Conservation (phyloP, 176 grass and related monocot species). For the Aechmea fasciata region DNA sequence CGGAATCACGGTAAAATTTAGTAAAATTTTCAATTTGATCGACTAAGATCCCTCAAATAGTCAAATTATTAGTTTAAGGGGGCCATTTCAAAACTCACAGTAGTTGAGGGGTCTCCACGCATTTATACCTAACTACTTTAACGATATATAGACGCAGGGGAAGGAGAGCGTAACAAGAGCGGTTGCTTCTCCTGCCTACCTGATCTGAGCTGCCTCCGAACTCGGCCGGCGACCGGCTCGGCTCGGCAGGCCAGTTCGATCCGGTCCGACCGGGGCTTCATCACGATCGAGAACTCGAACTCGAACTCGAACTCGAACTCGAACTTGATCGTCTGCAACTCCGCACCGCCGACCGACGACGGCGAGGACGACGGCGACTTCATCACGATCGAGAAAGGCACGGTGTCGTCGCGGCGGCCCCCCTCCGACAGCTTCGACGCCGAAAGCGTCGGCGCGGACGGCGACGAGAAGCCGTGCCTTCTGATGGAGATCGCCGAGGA, state of each 20-base stretch:
- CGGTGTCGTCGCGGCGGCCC: conserved; percentile 33
- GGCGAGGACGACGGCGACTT: conserved; percentile 45
- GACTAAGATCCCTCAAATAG: too few relatives aligned
- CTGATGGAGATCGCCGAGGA: conserved; percentile 51
- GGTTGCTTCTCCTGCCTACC: conserved; percentile 63
- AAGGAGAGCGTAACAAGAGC: conserved; percentile 55
- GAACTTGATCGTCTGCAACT: neutral
- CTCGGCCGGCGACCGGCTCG: conserved; percentile 19
- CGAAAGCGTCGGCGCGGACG: conserved; percentile 25
- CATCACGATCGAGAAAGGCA: conserved; percentile 88
- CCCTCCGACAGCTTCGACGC: conserved; percentile 27
- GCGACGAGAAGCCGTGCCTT: conserved; percentile 78
- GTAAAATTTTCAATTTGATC: too few relatives aligned
- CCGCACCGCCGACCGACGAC: conserved; percentile 4
- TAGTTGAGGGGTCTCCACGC: too few relatives aligned
- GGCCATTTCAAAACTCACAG: too few relatives aligned
- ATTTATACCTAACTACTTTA: too few relatives aligned
- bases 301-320: conserved; percentile 58
- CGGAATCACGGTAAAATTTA: neutral
- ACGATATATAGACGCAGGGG: conserved; percentile 4
- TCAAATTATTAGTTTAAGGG: too few relatives aligned
- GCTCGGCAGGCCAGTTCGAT: conserved; percentile 30
- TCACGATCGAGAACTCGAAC: conserved; percentile 87
- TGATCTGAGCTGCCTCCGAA: conserved; percentile 67
- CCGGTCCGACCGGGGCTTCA: conserved; percentile 62